These are phyloP conservation scores for Albifimbria verrucaria DNA, from an alignment of 2,329 filamentous ascomycete genomes.

Conservation along the genomic window DNA sequence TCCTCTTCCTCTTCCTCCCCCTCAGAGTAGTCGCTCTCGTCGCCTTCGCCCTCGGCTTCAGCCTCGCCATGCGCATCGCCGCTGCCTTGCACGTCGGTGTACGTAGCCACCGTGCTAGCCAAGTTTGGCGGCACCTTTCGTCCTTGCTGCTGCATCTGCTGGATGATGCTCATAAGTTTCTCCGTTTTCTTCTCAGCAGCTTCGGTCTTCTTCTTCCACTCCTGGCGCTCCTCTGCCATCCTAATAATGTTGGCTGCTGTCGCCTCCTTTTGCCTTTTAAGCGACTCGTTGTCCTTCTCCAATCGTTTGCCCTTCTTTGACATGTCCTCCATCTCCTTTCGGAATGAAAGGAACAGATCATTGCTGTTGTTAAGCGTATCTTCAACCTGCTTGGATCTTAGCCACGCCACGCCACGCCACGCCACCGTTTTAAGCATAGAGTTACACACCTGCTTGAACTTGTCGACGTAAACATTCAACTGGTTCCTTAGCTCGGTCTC, in stretches of 20 bases:
- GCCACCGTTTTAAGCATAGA: constrained; percentile 1
- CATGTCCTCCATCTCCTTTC: constrained; percentile 99
- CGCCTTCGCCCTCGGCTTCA: constrained; percentile 59
- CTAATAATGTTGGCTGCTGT: constrained; percentile 93
- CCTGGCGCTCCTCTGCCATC: constrained; percentile 93
- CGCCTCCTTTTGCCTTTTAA: constrained; percentile 89
- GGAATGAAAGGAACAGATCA: constrained; percentile 92
- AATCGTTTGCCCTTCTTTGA: constrained; percentile 97
- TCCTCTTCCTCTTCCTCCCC: constrained; percentile 42
- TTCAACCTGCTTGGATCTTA: constrained; percentile 67
- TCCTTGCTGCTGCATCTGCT: constrained; percentile 93
- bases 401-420: constrained; percentile 18
- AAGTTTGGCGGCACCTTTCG: constrained; percentile 68
- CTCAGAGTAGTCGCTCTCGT: constrained; percentile 63
- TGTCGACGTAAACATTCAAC: constrained; percentile 97
- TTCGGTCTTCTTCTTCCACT: constrained; percentile 66
- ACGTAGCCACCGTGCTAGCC: constrained; percentile 57
- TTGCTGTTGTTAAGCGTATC: constrained; percentile 98
- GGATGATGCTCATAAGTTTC: constrained; percentile 90
- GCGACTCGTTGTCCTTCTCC: constrained; percentile 90
- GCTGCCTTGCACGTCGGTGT: constrained; percentile 36
- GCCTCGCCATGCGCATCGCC: constrained; percentile 51
- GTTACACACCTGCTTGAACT: constrained; percentile 91
- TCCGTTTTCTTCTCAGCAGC: constrained; percentile 69
- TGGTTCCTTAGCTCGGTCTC: constrained; percentile 92